Evolutionary conservation across 305 asterid species (phyloP).

Genomic region (Solanum hybrid): DNA sequence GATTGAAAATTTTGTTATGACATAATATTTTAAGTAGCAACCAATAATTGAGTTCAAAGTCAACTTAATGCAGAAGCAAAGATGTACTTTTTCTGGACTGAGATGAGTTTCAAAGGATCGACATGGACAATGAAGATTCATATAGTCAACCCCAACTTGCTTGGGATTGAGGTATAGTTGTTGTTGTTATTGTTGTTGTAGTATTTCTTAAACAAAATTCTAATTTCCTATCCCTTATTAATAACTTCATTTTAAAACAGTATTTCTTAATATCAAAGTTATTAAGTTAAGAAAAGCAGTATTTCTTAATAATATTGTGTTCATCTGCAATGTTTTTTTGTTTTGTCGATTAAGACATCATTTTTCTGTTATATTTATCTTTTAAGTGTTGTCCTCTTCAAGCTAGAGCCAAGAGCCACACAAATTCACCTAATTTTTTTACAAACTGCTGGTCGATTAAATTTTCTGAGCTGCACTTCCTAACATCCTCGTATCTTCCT

Average conservation of each 20-base stretch:
- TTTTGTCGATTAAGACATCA: not conserved
- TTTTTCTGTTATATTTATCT: not conserved
- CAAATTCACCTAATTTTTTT: not conserved
- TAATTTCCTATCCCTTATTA: not conserved
- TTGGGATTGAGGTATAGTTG: not conserved
- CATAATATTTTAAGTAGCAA: not conserved
- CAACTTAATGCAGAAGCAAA: not conserved
- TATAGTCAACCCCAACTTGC: not conserved
- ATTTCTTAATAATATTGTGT: not conserved
- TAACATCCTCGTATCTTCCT: not conserved
- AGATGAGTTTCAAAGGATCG: not conserved
- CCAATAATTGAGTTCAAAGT: not conserved
- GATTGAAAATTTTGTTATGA: not conserved
- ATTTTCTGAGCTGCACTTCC: not conserved
- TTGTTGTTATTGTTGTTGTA: not conserved
- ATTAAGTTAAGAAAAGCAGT: not conserved
- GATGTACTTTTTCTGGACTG: not conserved
- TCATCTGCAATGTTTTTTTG: not conserved
- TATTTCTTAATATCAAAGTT: not conserved
- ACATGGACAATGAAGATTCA: not conserved
- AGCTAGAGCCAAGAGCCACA: not conserved
- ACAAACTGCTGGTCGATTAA: not conserved
- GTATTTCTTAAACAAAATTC: not conserved
- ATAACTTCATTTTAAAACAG: not conserved
- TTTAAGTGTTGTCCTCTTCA: not conserved